Evolutionary conservation across 2,329 filamentous ascomycete species (phyloP), one percentile per base, ranked within the genome.

Genomic region (Hyphodiscus sp.): DNA sequence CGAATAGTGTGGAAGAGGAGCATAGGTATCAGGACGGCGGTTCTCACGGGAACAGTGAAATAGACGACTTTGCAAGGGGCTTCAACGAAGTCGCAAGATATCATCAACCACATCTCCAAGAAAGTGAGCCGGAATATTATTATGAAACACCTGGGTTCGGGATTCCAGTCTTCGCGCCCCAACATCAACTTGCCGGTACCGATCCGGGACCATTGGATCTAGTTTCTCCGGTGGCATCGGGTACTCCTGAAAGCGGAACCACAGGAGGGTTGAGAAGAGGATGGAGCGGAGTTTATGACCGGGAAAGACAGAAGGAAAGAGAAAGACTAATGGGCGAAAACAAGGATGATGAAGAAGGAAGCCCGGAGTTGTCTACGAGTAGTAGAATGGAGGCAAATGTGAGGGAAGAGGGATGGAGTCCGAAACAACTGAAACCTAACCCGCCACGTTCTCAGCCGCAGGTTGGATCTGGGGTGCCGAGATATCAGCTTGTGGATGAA

Each of bases 21-120:
- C 11, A 13, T 38, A 13, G 33, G 13, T 38, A 13, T 38, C 9
- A 33, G 38, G 23, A 41, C 19, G 38, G 19, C n/a, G 23, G 41
- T 10, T 26, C 47, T 13, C 41, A 50, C 47, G 3, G 44, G 41
- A 13, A 54, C 1, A 43, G 41, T 44, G 38, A 56, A 18, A 56
- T 51, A 18, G 54, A 60, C 15, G 55, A 61, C 45, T 59, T 59
- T 47, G 52, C 57, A 16, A 44, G 51, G 5, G n/a, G 41, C 15
- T 59, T 51, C 29, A 43, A 53, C 16, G 42, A 57, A 38, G 50
- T 52, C 47, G 26, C 42, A 18, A 20, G 41, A 52, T n/a, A 26
- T 13, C 18, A 33, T 20, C 26, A 30, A 38, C 26, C 44, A 49
- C 9, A 23, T 41, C 26, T 50, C 52, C 20, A 54, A 38, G 33